Evolutionary conservation across 1,284 basidiomycete genomes (phyloP).

Genomic region (Moesziomyces aphidis): DNA sequence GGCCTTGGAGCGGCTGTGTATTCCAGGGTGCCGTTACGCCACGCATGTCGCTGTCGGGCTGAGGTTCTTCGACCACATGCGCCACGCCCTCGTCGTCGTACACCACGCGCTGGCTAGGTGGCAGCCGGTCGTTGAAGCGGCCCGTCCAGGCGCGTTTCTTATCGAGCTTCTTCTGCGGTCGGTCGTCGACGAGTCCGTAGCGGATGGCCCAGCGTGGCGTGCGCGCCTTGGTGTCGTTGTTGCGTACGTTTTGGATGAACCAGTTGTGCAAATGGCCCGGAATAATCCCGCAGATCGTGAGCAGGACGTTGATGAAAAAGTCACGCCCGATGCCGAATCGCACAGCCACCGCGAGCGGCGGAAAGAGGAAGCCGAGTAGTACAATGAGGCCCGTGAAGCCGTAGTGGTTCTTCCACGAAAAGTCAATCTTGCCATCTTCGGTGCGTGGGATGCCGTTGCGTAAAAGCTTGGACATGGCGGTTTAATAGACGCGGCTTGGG

Average conservation of each 20-base stretch:
- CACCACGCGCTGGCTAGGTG: slow-evolving; percentile 29
- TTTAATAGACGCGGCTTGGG: too few relatives aligned
- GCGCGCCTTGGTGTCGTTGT: slow-evolving; percentile 52
- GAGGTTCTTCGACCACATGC: slow-evolving; percentile 22
- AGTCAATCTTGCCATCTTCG: slow-evolving; percentile 52
- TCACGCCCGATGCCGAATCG: slow-evolving; percentile 92
- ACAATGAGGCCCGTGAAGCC: slow-evolving; percentile 55
- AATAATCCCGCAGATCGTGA: slow-evolving; percentile 81
- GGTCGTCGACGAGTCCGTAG: slow-evolving; percentile 56
- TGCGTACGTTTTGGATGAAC: slow-evolving; percentile 56
- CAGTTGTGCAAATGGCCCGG: slow-evolving; percentile 70
- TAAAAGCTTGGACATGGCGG: slow-evolving; percentile 39
- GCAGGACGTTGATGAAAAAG: slow-evolving; percentile 89
- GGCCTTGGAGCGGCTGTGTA: background rate
- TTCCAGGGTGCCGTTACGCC: slow-evolving; percentile 10
- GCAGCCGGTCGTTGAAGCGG: slow-evolving; percentile 42
- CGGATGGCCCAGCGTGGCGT: slow-evolving; percentile 60
- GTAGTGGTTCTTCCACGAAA: slow-evolving; percentile 53
- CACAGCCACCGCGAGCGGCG: slow-evolving; percentile 80
- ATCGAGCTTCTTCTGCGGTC: slow-evolving; percentile 19
- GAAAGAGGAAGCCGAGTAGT: slow-evolving; percentile 61
- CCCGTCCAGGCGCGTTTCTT: slow-evolving; percentile 53
- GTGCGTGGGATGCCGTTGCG: slow-evolving; percentile 48
- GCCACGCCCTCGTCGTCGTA: slow-evolving; percentile 57
- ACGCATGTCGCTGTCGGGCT: background rate